phyloP scores from a whole-genome alignment of 2,329 filamentous ascomycete species.

The Ceratocystis cacaofunesta region DNA sequence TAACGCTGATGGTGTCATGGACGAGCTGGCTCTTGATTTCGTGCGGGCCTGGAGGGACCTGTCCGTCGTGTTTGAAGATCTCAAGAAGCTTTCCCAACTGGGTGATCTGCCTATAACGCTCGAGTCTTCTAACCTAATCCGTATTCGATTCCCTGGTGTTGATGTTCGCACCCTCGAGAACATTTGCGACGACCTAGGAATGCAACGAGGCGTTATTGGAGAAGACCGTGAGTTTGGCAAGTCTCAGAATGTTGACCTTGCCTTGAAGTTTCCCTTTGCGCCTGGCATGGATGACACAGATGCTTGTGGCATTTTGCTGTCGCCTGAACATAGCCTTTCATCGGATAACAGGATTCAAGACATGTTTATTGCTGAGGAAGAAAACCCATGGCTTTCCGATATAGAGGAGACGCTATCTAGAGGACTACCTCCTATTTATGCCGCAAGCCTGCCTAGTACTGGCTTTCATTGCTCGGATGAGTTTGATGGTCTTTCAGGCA shows the following conservation, averaged over 20 bases:
- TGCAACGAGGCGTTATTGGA: slow-evolving; percentile 61
- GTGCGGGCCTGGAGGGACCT: slow-evolving; percentile 74
- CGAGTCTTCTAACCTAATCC: slow-evolving; percentile 49
- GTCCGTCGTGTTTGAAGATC: slow-evolving; percentile 61
- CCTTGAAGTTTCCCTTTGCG: slow-evolving; percentile 75
- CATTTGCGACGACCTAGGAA: slow-evolving; percentile 74
- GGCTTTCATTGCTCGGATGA: slow-evolving; percentile 32
- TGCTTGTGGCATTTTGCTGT: slow-evolving; percentile 25
- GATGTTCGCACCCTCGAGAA: slow-evolving; percentile 68
- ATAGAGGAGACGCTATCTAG: slow-evolving; percentile 33
- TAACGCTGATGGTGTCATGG: slow-evolving; percentile 70
- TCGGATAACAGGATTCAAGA: slow-evolving; percentile 31
- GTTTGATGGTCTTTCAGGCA: slow-evolving; percentile 41
- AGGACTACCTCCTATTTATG: slow-evolving; percentile 31
- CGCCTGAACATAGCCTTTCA: slow-evolving; percentile 34
- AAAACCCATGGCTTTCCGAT: slow-evolving; percentile 34
- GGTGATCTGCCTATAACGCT: slow-evolving; percentile 75
- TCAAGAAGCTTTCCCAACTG: slow-evolving; percentile 59
- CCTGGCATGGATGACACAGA: slow-evolving; percentile 31
- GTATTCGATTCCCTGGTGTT: slow-evolving; percentile 81
- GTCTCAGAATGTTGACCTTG: slow-evolving; percentile 52
- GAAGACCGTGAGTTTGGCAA: slow-evolving; percentile 63
- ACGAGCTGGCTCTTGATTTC: slow-evolving; percentile 77
- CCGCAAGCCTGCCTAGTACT: slow-evolving; percentile 26
- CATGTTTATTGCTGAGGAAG: slow-evolving; percentile 28